These are phyloP conservation scores for Gleditsia sinensis DNA, from an alignment of 306 rosid species.

Conservation along the genomic window DNA sequence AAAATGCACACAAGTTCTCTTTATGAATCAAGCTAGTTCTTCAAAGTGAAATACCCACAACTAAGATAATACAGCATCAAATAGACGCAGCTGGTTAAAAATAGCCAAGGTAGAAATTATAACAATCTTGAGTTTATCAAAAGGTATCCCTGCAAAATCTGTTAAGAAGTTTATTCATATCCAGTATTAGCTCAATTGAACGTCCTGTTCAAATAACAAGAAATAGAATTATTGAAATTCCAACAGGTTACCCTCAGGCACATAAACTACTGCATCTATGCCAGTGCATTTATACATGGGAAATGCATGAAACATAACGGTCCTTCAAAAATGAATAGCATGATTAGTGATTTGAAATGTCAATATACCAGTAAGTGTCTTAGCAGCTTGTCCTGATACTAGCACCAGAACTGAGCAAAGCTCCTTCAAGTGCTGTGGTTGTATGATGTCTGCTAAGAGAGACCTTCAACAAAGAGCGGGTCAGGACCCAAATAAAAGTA, in stretches of 20 bases:
- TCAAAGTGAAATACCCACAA: not conserved
- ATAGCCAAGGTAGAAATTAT: not conserved
- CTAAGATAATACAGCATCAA: not conserved
- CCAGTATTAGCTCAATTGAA: not conserved
- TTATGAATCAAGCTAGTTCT: not conserved
- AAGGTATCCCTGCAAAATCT: not conserved
- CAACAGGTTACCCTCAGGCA: not conserved
- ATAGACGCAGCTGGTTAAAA: not conserved
- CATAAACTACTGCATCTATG: not conserved
- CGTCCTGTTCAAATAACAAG: constrained; percentile 14
- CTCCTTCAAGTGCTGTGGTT: constrained; percentile 91
- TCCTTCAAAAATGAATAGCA: constrained; percentile 4
- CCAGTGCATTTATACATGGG: constrained; percentile 8
- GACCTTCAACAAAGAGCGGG: constrained; percentile 69
- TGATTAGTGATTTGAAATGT: constrained; percentile 15
- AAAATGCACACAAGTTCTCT: not conserved
- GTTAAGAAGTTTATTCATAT: not conserved
- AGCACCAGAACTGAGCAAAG: constrained; percentile 94
- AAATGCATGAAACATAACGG: constrained; percentile 2
- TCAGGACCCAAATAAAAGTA: constrained; percentile 38
- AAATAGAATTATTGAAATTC: constrained; percentile 23
- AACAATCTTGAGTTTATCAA: not conserved
- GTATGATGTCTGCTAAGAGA: constrained; percentile 95
- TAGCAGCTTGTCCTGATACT: constrained; percentile 83
- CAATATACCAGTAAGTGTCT: constrained; percentile 69